Base-by-base conservation (phyloP, 208 protist genomes). In the Blechomonas ayalai region DNA sequence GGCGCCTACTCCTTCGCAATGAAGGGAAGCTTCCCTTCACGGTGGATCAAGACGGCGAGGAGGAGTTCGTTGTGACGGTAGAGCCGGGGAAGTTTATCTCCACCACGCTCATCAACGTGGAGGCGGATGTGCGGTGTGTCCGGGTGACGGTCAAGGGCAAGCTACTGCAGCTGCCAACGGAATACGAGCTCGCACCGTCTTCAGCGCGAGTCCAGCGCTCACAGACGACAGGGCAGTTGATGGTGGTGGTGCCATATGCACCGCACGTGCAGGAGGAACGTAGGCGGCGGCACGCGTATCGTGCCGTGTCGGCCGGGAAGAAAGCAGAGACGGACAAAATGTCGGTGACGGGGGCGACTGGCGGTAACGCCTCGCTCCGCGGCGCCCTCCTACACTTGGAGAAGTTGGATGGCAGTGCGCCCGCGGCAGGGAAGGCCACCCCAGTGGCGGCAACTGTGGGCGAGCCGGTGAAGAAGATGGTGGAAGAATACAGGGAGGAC, bases 121-220 rank as follows among this genome's bases (percentile, higher is more conserved):
- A 97, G 52, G 76, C 95, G 7, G 88, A 98, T 39, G 87, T 97
- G 38, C 70, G 84, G n/a, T 92, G 76, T 44, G 65, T 97, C 8
- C 67, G 86, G 0, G 74, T 97, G 22, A 67, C 66, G 37, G 69
- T 97, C 42, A 98, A 98, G 65, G 93, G 78, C 4, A 97, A 97
- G 49, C 58, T 96, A 35, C 57, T 98, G 18, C 91, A 96, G 43
- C 56, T 97, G n/a, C 72, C 87, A 19, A 45, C 96, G 31, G 73
- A 81, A 22, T 64, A 59, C 12, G 90, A 97, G 47, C 62, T 98
- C 25, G 29, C 71, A 2, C 64, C 83, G 8, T 66, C 73, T 29
- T 46, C 26, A 0, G 66, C 66, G 18, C 65, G 33, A 22, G 90
- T 95, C 36, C 68, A 94, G 73, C 75, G 90, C 3, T 59, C 74